A percentile compares a stretch with the other conserved stretches of the same genome.
Evolutionary conservation across 2,329 filamentous ascomycete genomes (phyloP).

Genomic region (Trichoderma sp.): DNA sequence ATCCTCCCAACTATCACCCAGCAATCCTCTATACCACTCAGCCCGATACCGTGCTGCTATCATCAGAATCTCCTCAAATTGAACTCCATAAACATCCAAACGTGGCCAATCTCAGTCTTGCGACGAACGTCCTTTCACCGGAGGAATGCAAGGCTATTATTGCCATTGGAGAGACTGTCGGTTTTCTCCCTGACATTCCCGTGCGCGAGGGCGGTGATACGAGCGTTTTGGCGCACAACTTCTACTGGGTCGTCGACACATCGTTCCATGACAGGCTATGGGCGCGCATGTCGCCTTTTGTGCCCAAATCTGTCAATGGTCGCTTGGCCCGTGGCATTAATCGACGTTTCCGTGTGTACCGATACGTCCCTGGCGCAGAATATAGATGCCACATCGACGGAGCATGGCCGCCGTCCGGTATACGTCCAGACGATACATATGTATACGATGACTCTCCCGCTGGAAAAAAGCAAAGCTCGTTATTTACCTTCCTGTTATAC

Average conservation of each 20-base stretch:
- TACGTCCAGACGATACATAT: conserved; percentile 61
- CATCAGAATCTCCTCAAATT: conserved; percentile 49
- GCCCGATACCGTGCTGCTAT: conserved; percentile 60
- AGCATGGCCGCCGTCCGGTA: conserved; percentile 72
- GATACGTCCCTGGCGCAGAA: conserved; percentile 73
- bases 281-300: conserved; percentile 61
- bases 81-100: conserved; percentile 62
- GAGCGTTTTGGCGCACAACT: conserved; percentile 71
- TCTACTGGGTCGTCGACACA: conserved; percentile 71
- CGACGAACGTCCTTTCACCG: conserved; percentile 62
- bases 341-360: conserved; percentile 70
- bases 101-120: conserved; percentile 64
- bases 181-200: conserved; percentile 70
- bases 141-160: conserved; percentile 69
- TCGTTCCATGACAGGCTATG: conserved; percentile 67
- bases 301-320: conserved; percentile 60
- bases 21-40: conserved; percentile 67
- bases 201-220: conserved; percentile 67
- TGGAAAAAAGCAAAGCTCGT: conserved; percentile 63
- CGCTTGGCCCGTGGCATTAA: conserved; percentile 66
- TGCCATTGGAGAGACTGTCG: conserved; percentile 65
- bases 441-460: conserved; percentile 68
- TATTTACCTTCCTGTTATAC: conserved; percentile 72
- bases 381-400: conserved; percentile 73
- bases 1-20: conserved; percentile 69